phyloP scores from a whole-genome alignment of 1,139 yeast species.

The Nakaseomyces kungkrabaensis region DNA sequence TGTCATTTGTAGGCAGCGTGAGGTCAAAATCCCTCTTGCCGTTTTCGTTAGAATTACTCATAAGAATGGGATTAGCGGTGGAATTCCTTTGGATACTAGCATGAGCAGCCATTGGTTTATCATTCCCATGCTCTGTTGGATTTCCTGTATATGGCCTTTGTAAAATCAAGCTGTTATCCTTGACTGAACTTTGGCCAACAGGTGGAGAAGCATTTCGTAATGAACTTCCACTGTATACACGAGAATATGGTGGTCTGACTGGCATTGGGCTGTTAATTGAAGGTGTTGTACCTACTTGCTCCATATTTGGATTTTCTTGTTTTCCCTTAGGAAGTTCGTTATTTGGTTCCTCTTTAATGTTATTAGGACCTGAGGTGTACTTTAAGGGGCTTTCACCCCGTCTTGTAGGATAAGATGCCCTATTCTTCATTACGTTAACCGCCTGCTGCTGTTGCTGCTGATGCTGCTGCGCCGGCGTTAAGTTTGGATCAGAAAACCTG shows the following conservation, averaged over 20 bases:
- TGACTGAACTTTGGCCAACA: constrained; percentile 1
- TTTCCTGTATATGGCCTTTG: not conserved
- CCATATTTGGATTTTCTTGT: not conserved
- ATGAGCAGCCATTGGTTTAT: not conserved
- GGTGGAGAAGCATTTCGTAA: constrained; percentile 5
- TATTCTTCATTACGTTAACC: not conserved
- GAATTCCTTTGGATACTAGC: constrained; percentile 4
- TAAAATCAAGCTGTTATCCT: not conserved
- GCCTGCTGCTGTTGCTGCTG: not conserved
- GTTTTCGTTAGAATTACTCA: not conserved
- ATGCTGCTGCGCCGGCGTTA: not conserved
- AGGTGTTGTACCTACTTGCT: not conserved
- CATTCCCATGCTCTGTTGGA: not conserved
- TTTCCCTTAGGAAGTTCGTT: not conserved
- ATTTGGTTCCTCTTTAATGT: not conserved
- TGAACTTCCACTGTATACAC: not conserved
- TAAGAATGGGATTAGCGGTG: not conserved
- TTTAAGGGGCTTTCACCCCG: not conserved
- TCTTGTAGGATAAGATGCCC: not conserved
- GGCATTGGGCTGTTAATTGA: constrained; percentile 1
- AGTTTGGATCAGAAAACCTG: not conserved
- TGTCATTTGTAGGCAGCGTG: not conserved
- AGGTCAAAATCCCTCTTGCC: not conserved
- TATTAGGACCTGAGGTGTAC: not conserved
- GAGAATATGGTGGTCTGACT: not conserved